A percentile compares a stretch with the other conserved stretches of the same genome.
These are phyloP conservation scores for Hypoxylon sp. DNA, from an alignment of 2,329 filamentous ascomycete genomes.

Conservation along the genomic window DNA sequence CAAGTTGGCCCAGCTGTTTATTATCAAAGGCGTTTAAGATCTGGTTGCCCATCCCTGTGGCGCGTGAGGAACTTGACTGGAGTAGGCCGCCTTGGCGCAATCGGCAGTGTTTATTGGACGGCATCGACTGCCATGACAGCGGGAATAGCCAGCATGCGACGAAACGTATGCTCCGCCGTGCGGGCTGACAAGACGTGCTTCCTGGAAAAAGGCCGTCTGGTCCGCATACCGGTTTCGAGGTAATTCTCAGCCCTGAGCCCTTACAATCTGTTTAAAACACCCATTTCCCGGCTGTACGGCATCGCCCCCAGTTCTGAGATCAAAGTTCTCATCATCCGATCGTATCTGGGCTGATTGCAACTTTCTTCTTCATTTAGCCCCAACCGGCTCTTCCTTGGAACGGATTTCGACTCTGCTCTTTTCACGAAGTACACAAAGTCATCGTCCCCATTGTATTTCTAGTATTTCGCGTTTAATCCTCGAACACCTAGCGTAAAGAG, in stretches of 20 bases:
- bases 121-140: constrained; percentile 18
- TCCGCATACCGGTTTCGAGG: constrained; percentile 9
- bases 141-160: constrained; percentile 23
- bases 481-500: not conserved
- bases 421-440: constrained; percentile 2
- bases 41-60: constrained; percentile 27
- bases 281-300: not conserved
- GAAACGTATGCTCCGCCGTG: constrained; percentile 32
- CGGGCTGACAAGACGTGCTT: constrained; percentile 21
- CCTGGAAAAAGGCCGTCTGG: constrained; percentile 23
- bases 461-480: not conserved
- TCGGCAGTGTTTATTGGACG: constrained; percentile 37
- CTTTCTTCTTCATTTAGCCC: not conserved
- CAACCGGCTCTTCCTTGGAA: constrained; percentile 4
- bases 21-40: constrained; percentile 14
- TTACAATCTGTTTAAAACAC: constrained; percentile 2
- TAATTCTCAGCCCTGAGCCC: constrained; percentile 3
- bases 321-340: constrained; percentile 8
- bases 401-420: constrained; percentile 16
- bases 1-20: constrained; percentile 24
- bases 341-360: constrained; percentile 8
- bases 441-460: constrained; percentile 6
- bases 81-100: constrained; percentile 37
- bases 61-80: constrained; percentile 24
- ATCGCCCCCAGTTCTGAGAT: not conserved